Percentiles rank a stretch among this genome's conserved stretches.
phyloP scores from a whole-genome alignment of 2,329 filamentous ascomycete species.

The Colletotrichum liriopes region DNA sequence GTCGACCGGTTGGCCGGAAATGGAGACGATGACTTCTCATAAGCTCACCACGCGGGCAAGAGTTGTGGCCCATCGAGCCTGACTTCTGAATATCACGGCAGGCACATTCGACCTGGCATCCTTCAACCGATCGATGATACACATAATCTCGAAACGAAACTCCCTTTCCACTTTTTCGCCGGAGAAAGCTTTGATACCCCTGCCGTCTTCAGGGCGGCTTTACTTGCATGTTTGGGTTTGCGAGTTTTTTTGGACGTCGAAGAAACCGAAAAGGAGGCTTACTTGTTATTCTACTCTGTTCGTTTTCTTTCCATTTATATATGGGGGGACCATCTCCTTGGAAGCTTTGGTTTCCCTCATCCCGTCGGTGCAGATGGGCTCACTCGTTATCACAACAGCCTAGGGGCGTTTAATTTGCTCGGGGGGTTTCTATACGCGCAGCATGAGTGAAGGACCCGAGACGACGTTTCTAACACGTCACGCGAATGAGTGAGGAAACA shows the following conservation, averaged over 20 bases:
- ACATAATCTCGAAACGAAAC: constrained; percentile 29
- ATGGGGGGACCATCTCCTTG: neutral
- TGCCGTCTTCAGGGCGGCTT: constrained; percentile 42
- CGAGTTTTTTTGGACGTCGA: constrained; percentile 29
- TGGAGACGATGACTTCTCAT: constrained; percentile 62
- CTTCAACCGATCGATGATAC: constrained; percentile 13
- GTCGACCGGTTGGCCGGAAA: constrained; percentile 57
- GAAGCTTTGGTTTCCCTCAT: neutral
- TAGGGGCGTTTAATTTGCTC: constrained; percentile 34
- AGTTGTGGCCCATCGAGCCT: constrained; percentile 7
- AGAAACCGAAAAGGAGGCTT: constrained; percentile 11
- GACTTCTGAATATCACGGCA: constrained; percentile 1
- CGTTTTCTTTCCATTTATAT: constrained; percentile 10
- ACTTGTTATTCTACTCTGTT: neutral
- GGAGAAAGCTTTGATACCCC: constrained; percentile 43
- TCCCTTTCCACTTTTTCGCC: constrained; percentile 19
- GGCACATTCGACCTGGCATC: neutral
- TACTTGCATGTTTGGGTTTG: constrained; percentile 39
- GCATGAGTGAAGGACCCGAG: constrained; percentile 31
- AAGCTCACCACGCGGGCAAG: constrained; percentile 41
- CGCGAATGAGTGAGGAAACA: constrained; percentile 31
- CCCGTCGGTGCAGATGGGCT: constrained; percentile 19
- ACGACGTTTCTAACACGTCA: constrained; percentile 17
- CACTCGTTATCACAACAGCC: constrained; percentile 16
- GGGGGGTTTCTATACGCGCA: constrained; percentile 30